Base-by-base conservation (phyloP, 2,329 filamentous ascomycete species). In the Phialophora expanda region DNA sequence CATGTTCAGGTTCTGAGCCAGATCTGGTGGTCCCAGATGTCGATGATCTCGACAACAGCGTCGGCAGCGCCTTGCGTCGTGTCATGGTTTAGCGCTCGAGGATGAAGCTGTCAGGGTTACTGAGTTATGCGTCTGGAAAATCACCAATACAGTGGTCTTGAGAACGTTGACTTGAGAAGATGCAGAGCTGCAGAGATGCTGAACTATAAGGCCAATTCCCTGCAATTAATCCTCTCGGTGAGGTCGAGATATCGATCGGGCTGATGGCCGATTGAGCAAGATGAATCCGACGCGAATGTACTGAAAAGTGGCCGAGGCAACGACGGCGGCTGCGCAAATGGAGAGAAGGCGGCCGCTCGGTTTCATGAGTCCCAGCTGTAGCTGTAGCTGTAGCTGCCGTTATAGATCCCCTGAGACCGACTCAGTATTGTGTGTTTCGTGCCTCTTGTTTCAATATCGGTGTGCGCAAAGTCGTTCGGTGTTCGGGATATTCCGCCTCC, bases 281-380 rank as follows among this genome's bases (percentile, higher is more conserved):
- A 57, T 44, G 11, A 32, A 41, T 17, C 44, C 54, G 7, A 64
- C 57, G 22, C 63, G 56, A 32, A 64, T 26, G 63, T 65, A 68
- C 38, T 66, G 66, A 20, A 66, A 61, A 2, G 60, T 63, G 41
- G 63, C 63, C 44, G 59, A 66, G 20, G 56, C 51, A 30, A 65
- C 44, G 22, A 68, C 56, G 20, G 60, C 66, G n/a, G 62, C 56
- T 17, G 60, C 38, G 26, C 62, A 68, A n/a, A 54, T n/a, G 56
- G 56, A 61, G 8, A 59, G 28, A n/a, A 61, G 54, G 41, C 58
- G 56, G 12, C 57, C 24, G 41, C 20, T 61, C 20, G 17, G 9
- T 20, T 38, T 56, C 57, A 51, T 51, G 20, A 20, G n/a, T 4
- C 38, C 4, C 17, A 41, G 12, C 5, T 3, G 38, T 7, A 44